Conservation (phyloP, 2,329 filamentous ascomycete genomes). For the Ampelomyces quisqualis region DNA sequence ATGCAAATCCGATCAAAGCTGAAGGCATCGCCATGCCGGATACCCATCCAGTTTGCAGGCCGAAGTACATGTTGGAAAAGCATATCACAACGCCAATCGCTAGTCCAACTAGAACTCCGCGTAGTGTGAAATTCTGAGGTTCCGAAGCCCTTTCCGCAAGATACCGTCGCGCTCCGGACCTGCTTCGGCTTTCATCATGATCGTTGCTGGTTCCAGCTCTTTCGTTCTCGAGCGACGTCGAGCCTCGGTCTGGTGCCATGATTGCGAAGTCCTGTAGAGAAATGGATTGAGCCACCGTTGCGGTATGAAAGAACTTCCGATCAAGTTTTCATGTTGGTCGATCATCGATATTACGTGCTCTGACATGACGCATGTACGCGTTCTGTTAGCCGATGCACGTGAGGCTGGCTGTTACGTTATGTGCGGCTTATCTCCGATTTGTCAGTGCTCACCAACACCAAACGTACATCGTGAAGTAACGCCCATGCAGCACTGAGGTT, state of each 20-base stretch:
- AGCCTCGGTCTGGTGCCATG: slow-evolving; percentile 43
- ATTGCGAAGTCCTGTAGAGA: slow-evolving; percentile 21
- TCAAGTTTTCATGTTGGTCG: slow-evolving; percentile 11
- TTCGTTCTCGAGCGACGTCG: slow-evolving; percentile 21
- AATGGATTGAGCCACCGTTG: slow-evolving; percentile 22
- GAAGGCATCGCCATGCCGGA: slow-evolving; percentile 96
- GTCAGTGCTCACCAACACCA: slow-evolving; percentile 27
- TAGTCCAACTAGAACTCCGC: slow-evolving; percentile 77
- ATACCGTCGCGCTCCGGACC: slow-evolving; percentile 21
- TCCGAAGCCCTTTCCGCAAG: slow-evolving; percentile 41
- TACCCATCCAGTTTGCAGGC: slow-evolving; percentile 84
- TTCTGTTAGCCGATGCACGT: slow-evolving; percentile 15
- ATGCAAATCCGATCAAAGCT: slow-evolving; percentile 88
- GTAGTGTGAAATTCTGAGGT: slow-evolving; percentile 75
- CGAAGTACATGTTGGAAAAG: slow-evolving; percentile 98
- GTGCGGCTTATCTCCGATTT: slow-evolving; percentile 35
- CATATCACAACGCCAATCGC: slow-evolving; percentile 87
- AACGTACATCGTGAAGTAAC: slow-evolving; percentile 21
- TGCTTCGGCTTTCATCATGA: slow-evolving; percentile 16
- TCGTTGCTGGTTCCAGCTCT: slow-evolving; percentile 22
- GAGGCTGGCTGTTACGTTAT: slow-evolving; percentile 17
- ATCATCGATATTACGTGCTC: slow-evolving; percentile 23
- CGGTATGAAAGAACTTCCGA: slow-evolving; percentile 7
- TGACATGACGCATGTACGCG: slow-evolving; percentile 12
- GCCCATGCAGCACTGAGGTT: not conserved